Percentiles rank a stretch among this genome's conserved stretches.
These are phyloP conservation scores for Phytophthora podocarpi DNA, from an alignment of 352 stramenopile genomes.

Conservation along the genomic window DNA sequence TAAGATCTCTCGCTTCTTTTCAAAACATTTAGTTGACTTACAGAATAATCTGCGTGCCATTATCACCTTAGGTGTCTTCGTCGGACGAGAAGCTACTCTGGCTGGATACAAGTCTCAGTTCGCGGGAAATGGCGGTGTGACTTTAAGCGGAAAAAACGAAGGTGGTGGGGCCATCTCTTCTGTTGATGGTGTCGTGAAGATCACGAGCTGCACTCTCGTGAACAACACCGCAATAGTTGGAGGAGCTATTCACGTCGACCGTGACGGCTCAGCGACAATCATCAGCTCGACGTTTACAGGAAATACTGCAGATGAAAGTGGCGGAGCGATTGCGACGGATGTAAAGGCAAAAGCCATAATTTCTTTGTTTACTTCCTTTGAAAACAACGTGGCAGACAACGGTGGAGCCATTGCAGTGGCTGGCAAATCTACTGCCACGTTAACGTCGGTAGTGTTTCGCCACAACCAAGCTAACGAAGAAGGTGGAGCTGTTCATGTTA, in stretches of 20 bases:
- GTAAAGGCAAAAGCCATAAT: slow-evolving; percentile 30
- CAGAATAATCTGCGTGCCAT: background rate
- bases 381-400: slow-evolving; percentile 41
- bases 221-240: slow-evolving; percentile 60
- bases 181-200: slow-evolving; percentile 42
- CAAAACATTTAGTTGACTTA: background rate
- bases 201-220: slow-evolving; percentile 36
- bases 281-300: slow-evolving; percentile 32
- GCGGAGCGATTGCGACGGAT: slow-evolving; percentile 42
- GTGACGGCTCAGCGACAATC: slow-evolving; percentile 29
- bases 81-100: slow-evolving; percentile 52
- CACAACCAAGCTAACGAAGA: slow-evolving; percentile 27
- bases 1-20: background rate
- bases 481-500: slow-evolving; percentile 46
- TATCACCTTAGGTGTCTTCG: slow-evolving; percentile 43
- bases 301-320: slow-evolving; percentile 54
- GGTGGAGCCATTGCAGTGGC: slow-evolving; percentile 34
- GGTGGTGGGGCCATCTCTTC: slow-evolving; percentile 51
- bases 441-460: slow-evolving; percentile 21
- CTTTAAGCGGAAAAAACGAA: slow-evolving; percentile 61
- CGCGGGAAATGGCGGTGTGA: slow-evolving; percentile 48
- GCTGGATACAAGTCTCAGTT: slow-evolving; percentile 28
- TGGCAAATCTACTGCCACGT: slow-evolving; percentile 12
- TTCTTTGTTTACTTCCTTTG: slow-evolving; percentile 27
- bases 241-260: slow-evolving; percentile 51